A percentile compares a stretch with the other conserved stretches of the same genome.
Evolutionary conservation across 192 early-diverging fungal genomes (phyloP).

Genomic region (Dimargaris verticillata): DNA sequence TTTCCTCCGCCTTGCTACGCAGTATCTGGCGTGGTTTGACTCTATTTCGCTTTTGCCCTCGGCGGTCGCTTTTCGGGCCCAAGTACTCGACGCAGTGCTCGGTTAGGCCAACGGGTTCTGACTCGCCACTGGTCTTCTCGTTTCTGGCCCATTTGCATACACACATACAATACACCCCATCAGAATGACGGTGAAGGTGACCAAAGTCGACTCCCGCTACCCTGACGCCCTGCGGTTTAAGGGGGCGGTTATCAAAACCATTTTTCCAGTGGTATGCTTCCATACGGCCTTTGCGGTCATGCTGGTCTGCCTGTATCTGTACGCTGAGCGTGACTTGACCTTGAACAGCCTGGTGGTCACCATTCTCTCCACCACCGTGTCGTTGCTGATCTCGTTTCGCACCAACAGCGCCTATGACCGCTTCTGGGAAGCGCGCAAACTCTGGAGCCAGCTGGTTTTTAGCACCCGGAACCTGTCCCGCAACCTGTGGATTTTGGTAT

Average conservation of each 20-base stretch:
- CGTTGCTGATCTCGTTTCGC: slow-evolving; percentile 35
- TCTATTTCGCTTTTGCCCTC: no score
- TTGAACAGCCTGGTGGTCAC: slow-evolving; percentile 24
- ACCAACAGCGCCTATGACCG: slow-evolving; percentile 53
- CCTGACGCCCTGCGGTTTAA: slow-evolving; percentile 17
- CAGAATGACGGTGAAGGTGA: slow-evolving; percentile 5
- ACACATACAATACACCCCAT: no score
- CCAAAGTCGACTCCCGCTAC: slow-evolving; percentile 7
- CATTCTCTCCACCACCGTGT: slow-evolving; percentile 28
- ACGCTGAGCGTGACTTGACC: slow-evolving; percentile 14
- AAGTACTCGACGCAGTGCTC: no score
- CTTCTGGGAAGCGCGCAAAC: slow-evolving; percentile 75
- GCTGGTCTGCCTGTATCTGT: slow-evolving; percentile 23
- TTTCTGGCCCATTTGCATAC: no score
- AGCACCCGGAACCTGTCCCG: slow-evolving; percentile 64
- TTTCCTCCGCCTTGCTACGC: no score
- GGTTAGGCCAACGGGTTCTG: no score
- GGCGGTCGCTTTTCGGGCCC: no score
- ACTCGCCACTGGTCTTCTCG: no score
- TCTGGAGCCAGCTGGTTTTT: slow-evolving; percentile 58
- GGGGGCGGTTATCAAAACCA: slow-evolving; percentile 27
- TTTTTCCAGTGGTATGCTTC: slow-evolving; percentile 19
- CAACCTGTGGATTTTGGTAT: slow-evolving; percentile 46
- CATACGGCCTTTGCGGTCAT: slow-evolving; percentile 27
- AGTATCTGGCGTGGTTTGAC: no score